Percentiles rank a stretch among this genome's conserved stretches.
phyloP scores from a whole-genome alignment of 2,329 filamentous ascomycete species.

The Arthrinium phaeospermum region DNA sequence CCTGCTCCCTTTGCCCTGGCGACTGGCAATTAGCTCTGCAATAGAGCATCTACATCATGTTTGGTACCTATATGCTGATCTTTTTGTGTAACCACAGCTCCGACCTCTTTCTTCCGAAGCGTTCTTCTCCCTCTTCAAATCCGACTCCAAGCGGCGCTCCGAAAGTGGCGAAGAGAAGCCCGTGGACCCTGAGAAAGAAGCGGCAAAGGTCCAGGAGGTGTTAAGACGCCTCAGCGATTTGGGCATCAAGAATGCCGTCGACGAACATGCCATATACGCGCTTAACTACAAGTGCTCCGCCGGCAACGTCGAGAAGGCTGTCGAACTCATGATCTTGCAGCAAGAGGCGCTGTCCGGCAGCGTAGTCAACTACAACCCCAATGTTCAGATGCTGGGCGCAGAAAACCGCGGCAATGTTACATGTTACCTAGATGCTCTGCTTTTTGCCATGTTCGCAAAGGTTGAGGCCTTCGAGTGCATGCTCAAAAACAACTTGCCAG shows the following conservation, averaged over 20 bases:
- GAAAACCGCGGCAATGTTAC: conserved; percentile 86
- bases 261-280: conserved; percentile 63
- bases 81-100: conserved; percentile 42
- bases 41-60: conserved; percentile 10
- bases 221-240: conserved; percentile 42
- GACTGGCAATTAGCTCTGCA: not conserved
- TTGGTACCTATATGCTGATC: not conserved
- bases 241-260: conserved; percentile 52
- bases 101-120: conserved; percentile 61
- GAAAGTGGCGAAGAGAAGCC: conserved; percentile 51
- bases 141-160: conserved; percentile 60
- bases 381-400: conserved; percentile 77
- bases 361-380: conserved; percentile 75
- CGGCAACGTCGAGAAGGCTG: conserved; percentile 75
- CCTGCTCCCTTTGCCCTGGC: conserved; percentile 9
- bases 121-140: conserved; percentile 69
- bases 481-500: conserved; percentile 78
- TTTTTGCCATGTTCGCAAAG: conserved; percentile 95
- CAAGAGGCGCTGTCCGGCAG: conserved; percentile 83
- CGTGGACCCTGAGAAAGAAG: conserved; percentile 49
- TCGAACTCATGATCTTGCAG: conserved; percentile 77
- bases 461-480: conserved; percentile 93
- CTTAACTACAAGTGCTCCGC: conserved; percentile 68
- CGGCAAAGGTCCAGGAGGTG: conserved; percentile 45
- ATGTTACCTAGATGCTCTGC: conserved; percentile 90